Percentiles rank a stretch among this genome's conserved stretches.
Evolutionary conservation across 495 filamentous ascomycete species (phyloP).

Genomic region (Chaetomium tenue): DNA sequence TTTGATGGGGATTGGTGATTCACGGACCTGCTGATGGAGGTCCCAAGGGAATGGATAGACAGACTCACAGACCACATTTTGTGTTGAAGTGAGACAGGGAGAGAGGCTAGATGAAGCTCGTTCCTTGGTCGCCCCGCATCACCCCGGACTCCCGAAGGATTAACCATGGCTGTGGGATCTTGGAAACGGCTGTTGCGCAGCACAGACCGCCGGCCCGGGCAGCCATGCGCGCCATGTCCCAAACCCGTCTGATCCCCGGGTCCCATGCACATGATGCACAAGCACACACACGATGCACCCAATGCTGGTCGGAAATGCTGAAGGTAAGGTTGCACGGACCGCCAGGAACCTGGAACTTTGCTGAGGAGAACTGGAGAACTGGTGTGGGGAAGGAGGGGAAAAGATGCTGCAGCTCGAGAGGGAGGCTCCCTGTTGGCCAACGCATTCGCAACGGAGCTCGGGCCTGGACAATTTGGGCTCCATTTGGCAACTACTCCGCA

Average conservation of each 20-base stretch:
- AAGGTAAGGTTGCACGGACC: background rate
- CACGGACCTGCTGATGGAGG: background rate
- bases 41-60: no score
- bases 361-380: background rate
- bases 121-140: background rate
- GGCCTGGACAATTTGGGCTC: background rate
- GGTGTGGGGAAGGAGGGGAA: background rate
- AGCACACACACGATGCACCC: no score
- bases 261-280: background rate
- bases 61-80: no score
- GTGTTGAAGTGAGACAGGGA: no score
- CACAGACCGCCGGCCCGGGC: constrained; percentile 3
- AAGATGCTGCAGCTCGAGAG: no score
- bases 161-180: background rate
- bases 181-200: background rate
- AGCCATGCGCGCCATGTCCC: background rate
- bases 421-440: background rate
- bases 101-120: background rate
- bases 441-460: background rate
- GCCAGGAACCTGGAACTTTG: background rate
- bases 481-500: background rate
- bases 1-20: background rate
- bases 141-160: background rate
- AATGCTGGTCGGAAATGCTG: background rate
- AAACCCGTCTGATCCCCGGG: background rate